Evolutionary conservation across 2,329 filamentous ascomycete species (phyloP).

Genomic region (Fusarium chlamydosporum): DNA sequence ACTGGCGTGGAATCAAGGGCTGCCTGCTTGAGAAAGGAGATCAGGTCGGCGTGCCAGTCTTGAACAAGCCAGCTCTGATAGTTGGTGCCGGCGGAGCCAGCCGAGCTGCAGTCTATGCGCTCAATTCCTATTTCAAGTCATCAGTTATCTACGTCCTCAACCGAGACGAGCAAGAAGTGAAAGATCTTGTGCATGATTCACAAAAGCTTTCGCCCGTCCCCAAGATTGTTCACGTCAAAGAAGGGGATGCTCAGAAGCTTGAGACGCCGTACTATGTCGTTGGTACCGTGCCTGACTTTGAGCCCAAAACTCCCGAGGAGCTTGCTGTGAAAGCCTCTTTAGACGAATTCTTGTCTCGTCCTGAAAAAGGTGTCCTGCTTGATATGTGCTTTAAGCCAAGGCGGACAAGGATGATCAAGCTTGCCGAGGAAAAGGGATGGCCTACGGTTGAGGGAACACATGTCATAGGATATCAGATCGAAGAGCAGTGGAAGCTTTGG

Average conservation of each 20-base stretch:
- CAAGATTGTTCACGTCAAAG: slow-evolving; percentile 9
- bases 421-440: slow-evolving; percentile 16
- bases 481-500: slow-evolving; percentile 24
- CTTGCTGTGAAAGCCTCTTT: slow-evolving; percentile 1
- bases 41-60: neutral
- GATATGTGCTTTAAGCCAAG: slow-evolving; percentile 30
- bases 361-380: slow-evolving; percentile 10
- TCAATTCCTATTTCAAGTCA: slow-evolving; percentile 16
- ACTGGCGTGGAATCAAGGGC: slow-evolving; percentile 11
- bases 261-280: slow-evolving; percentile 23
- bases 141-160: slow-evolving; percentile 13
- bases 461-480: slow-evolving; percentile 19
- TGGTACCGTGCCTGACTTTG: slow-evolving; percentile 1
- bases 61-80: slow-evolving; percentile 22
- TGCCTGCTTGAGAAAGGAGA: slow-evolving; percentile 14
- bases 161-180: slow-evolving; percentile 3
- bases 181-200: neutral
- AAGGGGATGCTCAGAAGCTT: neutral
- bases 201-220: neutral
- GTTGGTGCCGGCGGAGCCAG: slow-evolving; percentile 17
- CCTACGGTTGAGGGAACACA: slow-evolving; percentile 14
- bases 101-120: slow-evolving; percentile 20
- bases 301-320: neutral
- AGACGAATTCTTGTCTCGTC: neutral
- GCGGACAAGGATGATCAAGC: slow-evolving; percentile 19